Evolutionary conservation across 495 filamentous ascomycete genomes (phyloP), one percentile per base, ranked within the genome.

Genomic region (Chaetomidium leptoderma): DNA sequence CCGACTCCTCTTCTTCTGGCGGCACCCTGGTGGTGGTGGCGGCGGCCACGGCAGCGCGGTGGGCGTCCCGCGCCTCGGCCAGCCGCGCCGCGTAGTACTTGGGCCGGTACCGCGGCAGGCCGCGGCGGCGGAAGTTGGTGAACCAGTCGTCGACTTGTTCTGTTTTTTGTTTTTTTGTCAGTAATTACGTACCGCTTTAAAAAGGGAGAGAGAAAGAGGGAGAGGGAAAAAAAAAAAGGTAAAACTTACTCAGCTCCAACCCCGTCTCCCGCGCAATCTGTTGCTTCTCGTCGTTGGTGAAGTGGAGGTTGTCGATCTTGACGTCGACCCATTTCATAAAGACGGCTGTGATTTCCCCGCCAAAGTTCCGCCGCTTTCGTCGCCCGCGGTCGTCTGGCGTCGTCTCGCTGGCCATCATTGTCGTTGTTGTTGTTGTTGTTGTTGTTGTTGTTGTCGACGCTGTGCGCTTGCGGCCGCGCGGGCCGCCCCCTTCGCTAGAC

Each of bases 81-180:
- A 39, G 27, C 2, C 5, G 10, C 17, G 9, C 37, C n/a, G 9
- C 19, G 40, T 21, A 40, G 52, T 3, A 32, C 9, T 9, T 44
- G 29, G 39, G 23, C 9, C 14, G 14, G 23, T 44, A 13, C 19
- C 32, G 26, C 3, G 17, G 37, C 4, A 11, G 44, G n/a, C 32
- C 32, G 40, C 52, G 54, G 24, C 54, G 54, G 9, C 45, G 54
- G 54, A 26, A 33, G 44, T 57, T 57, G 54, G 33, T 57, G 44
- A 37, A 49, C 54, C 54, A 57, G 33, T 32, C 32, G 1, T 35
- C 32, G 33, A 57, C 23, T 33, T 49, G 33, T 30, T 52, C 49
- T 52, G 52, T 30, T 16, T 37, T n/a, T n/a, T n/a, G n/a, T n/a
- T n/a, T n/a, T n/a, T n/a, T n/a, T n/a, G n/a, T n/a, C n/a, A n/a